Evolutionary conservation across 1,284 basidiomycete species (phyloP).

Genomic region (Apiotrichum gamsii): DNA sequence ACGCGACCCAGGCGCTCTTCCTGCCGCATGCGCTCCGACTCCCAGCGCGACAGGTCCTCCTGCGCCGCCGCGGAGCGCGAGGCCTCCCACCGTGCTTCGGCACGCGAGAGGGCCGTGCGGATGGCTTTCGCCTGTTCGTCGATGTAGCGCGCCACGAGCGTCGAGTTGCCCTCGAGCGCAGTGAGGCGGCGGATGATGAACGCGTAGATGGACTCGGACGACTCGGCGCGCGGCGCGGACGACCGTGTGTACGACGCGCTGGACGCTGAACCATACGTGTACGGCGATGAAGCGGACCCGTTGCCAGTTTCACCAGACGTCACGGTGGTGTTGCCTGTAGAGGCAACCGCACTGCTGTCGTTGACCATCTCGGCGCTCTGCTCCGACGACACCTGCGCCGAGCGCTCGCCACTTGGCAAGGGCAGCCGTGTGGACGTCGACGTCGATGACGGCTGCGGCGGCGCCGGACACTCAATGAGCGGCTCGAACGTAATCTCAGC

Average conservation of each 20-base stretch:
- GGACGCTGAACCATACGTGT: neutral
- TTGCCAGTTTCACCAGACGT: too few species aligned
- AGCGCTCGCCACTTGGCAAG: too few species aligned
- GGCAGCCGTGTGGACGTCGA: too few species aligned
- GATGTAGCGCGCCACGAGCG: constrained; percentile 77
- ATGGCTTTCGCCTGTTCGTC: constrained; percentile 80
- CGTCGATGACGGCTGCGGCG: neutral
- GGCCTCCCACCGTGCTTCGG: constrained; percentile 53
- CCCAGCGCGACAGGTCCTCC: constrained; percentile 19
- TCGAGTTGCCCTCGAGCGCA: constrained; percentile 80
- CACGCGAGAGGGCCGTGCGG: constrained; percentile 64
- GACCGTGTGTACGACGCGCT: constrained; percentile 28
- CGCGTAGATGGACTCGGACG: constrained; percentile 92
- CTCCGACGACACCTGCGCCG: too few species aligned
- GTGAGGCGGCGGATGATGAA: constrained; percentile 90
- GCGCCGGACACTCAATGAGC: constrained; percentile 7
- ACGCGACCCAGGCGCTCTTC: constrained; percentile 39
- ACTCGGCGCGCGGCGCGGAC: constrained; percentile 39
- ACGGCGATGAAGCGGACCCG: neutral
- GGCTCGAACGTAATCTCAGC: constrained; percentile 8
- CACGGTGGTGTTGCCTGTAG: neutral
- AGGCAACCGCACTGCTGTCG: too few species aligned
- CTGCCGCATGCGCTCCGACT: constrained; percentile 30
- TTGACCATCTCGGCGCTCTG: too few species aligned
- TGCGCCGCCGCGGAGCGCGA: constrained; percentile 25